Percentiles rank a stretch among this genome's conserved stretches.
These are phyloP conservation scores for Amauroascus niger DNA, from an alignment of 2,329 filamentous ascomycete species.

Conservation along the genomic window DNA sequence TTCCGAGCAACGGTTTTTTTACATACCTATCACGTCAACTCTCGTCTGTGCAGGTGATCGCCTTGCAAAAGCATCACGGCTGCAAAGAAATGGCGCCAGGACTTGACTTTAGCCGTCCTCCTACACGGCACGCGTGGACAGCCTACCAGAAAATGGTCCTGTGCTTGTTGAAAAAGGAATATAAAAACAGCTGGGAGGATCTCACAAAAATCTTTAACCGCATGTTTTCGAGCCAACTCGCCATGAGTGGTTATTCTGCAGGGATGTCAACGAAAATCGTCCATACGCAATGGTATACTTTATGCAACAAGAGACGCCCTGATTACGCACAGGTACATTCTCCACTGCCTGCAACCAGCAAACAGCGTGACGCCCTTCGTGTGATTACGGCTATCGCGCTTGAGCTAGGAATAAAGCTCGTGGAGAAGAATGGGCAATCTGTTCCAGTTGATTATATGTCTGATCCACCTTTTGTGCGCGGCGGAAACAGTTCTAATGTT, in stretches of 20 bases:
- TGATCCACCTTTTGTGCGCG: too few species aligned
- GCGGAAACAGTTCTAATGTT: too few species aligned
- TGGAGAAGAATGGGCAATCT: too few species aligned
- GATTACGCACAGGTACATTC: slow-evolving; percentile 23
- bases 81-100: too few species aligned
- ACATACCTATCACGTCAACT: too few species aligned
- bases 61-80: too few species aligned
- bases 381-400: too few species aligned
- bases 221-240: slow-evolving; percentile 20
- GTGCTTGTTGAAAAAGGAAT: slow-evolving; percentile 11
- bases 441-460: too few species aligned
- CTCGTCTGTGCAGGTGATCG: too few species aligned
- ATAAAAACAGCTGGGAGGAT: background rate
- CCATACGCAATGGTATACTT: slow-evolving; percentile 20
- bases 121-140: slow-evolving; percentile 8
- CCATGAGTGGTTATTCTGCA: slow-evolving; percentile 17
- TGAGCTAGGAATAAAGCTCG: too few species aligned
- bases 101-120: background rate
- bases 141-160: slow-evolving; percentile 4
- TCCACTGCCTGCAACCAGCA: slow-evolving; percentile 1
- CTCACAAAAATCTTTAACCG: slow-evolving; percentile 23
- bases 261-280: slow-evolving; percentile 14
- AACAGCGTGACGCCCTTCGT: too few species aligned
- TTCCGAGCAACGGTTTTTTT: too few species aligned
- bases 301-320: slow-evolving; percentile 16